These are phyloP conservation scores for Eragrostis curvula DNA, from an alignment of 176 grass and related monocot species.

Conservation along the genomic window DNA sequence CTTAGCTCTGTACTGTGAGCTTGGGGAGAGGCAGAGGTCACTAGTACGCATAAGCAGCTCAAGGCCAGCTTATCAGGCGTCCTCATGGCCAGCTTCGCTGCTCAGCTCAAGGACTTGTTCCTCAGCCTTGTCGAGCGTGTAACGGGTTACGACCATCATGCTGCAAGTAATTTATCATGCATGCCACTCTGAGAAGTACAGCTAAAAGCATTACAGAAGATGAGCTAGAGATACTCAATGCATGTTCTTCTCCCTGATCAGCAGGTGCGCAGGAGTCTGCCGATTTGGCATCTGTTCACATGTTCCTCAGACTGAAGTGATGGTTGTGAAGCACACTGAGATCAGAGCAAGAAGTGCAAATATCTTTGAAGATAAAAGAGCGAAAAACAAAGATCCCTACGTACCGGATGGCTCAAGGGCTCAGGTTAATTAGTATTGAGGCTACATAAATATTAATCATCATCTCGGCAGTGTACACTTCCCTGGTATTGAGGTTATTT, in stretches of 20 bases:
- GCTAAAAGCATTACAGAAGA: not conserved
- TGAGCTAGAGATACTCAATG: not conserved
- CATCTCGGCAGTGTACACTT: too few relatives aligned
- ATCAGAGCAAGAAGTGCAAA: constrained; percentile 29
- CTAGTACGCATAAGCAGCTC: too few relatives aligned
- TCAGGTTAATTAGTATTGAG: not conserved
- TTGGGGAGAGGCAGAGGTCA: not conserved
- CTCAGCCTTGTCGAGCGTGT: constrained; percentile 36
- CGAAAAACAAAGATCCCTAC: not conserved
- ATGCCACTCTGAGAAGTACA: not conserved
- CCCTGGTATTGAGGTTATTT: too few relatives aligned
- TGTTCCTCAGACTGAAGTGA: not conserved
- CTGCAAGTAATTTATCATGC: not conserved
- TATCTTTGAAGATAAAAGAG: too few relatives aligned
- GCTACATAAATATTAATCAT: not conserved
- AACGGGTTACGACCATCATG: constrained; percentile 28
- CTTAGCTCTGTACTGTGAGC: too few relatives aligned
- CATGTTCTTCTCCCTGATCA: not conserved
- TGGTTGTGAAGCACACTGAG: not conserved
- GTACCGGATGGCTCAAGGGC: not conserved
- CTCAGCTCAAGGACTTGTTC: constrained; percentile 47
- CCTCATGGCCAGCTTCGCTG: constrained; percentile 43
- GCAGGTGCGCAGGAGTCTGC: not conserved
- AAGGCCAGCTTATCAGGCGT: not conserved
- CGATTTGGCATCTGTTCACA: not conserved